These are phyloP conservation scores for Cutaneotrichosporon cutaneum DNA, from an alignment of 1,284 basidiomycete genomes.

Conservation along the genomic window DNA sequence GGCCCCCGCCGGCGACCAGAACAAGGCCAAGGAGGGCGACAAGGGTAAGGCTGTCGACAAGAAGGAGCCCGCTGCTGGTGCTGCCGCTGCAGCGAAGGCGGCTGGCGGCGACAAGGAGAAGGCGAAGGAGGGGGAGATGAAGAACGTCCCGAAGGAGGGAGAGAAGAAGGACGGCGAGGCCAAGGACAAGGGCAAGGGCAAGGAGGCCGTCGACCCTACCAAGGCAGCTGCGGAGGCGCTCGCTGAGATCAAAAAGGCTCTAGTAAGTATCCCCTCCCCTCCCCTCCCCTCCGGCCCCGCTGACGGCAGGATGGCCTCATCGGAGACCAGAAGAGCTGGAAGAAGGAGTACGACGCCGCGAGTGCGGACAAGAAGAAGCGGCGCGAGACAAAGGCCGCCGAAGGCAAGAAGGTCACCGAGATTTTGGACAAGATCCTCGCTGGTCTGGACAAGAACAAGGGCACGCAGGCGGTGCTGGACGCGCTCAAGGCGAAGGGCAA, in stretches of 20 bases:
- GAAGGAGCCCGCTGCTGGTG: neutral
- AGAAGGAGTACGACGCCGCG: slow-evolving; percentile 34
- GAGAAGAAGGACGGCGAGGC: neutral
- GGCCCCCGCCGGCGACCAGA: neutral
- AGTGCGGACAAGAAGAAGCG: slow-evolving; percentile 42
- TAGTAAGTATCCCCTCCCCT: slow-evolving; percentile 23
- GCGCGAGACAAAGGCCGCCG: slow-evolving; percentile 37
- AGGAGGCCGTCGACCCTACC: slow-evolving; percentile 40
- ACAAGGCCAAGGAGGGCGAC: too few species aligned
- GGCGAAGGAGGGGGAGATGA: neutral
- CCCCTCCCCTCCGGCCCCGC: too few species aligned
- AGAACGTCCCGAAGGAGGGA: neutral
- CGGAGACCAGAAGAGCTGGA: slow-evolving; percentile 37
- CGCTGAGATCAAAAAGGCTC: slow-evolving; percentile 37
- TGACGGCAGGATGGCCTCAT: slow-evolving; percentile 33
- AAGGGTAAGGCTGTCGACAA: neutral
- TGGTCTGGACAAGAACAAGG: slow-evolving; percentile 45
- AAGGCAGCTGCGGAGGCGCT: slow-evolving; percentile 41
- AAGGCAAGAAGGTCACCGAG: slow-evolving; percentile 48
- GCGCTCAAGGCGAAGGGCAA: slow-evolving; percentile 47
- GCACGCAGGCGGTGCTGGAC: slow-evolving; percentile 49
- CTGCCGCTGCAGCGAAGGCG: neutral
- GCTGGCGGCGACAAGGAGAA: neutral
- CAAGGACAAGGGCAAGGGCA: neutral
- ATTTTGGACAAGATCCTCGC: slow-evolving; percentile 45